Conservation (phyloP, 371 early-diverging fungal species). For the Mucor indicus region DNA sequence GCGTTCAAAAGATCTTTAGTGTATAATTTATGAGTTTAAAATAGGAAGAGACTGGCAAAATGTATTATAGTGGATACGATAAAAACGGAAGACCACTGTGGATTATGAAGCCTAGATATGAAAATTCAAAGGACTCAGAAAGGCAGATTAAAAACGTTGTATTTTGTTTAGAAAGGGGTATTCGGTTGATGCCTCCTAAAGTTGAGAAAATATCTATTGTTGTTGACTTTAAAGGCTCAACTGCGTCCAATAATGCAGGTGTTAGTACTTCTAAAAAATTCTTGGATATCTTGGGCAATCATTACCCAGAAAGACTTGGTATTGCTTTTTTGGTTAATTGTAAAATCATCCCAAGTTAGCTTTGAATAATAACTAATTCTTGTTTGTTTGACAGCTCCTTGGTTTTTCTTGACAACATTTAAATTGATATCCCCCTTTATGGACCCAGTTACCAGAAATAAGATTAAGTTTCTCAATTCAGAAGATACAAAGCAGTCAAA, state of each 20-base stretch:
- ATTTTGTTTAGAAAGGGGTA: slow-evolving; percentile 69
- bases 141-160: slow-evolving; percentile 70
- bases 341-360: too few species aligned
- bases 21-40: too few species aligned
- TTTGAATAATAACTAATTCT: too few species aligned
- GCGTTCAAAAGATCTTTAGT: too few species aligned
- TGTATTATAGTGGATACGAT: slow-evolving; percentile 72
- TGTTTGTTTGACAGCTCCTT: slow-evolving; percentile 73
- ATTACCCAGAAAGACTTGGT: slow-evolving; percentile 86
- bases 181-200: slow-evolving; percentile 65
- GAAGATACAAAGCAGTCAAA: slow-evolving; percentile 34
- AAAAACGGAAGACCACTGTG: slow-evolving; percentile 54
- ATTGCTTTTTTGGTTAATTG: slow-evolving; percentile 57
- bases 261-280: slow-evolving; percentile 74
- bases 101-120: slow-evolving; percentile 61
- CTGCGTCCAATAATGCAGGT: slow-evolving; percentile 69
- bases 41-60: slow-evolving; percentile 71
- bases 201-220: slow-evolving; percentile 65
- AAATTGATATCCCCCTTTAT: slow-evolving; percentile 78
- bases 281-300: slow-evolving; percentile 72
- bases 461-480: slow-evolving; percentile 74
- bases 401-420: slow-evolving; percentile 76
- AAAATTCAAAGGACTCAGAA: slow-evolving; percentile 74
- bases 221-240: slow-evolving; percentile 73
- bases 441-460: slow-evolving; percentile 81